Base-by-base conservation (phyloP, 225 moss, liverwort and hornwort genomes). In the Asterella californica region DNA sequence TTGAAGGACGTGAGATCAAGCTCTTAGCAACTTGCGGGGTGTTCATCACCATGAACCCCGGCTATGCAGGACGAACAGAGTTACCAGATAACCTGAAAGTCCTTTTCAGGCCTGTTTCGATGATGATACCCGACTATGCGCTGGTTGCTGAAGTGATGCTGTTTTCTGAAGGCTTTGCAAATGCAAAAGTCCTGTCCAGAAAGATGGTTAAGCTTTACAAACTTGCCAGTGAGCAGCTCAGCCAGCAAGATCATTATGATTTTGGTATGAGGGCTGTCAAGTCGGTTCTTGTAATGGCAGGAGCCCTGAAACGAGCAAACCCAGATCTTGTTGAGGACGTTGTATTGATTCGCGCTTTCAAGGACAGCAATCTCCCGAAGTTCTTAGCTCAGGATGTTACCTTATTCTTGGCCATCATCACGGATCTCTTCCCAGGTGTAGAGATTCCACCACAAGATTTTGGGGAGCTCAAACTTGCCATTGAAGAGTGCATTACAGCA, bases 121-220 rank as follows among this genome's bases (percentile, higher is more conserved):
- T 96, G 95, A 96, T 96, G 95, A 96, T 96, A 55, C 95, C 95
- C 0, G 95, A 96, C 70, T 96, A 96, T 53, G 93, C 95, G 55
- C 82, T 96, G 57, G 95, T 96, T 0, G 95, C 95, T 0, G 93
- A 96, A 84, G 95, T 96, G 0, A 96, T 96, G 95, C 75, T 96
- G 5, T 96, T 96, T 46, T 96, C 95, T 0, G 95, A 96, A 83
- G 95, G 95, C 0, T 96, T 96, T 91, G 96, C 96, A 30, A 96
- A 96, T 91, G 96, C 96, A 1, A 96, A 96, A 78, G 89, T 83
- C 2, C 54, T 96, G 29, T 92, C 96, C 21, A 83, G 92, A 10
- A 96, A 96, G 83, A 96, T 96, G 94, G 94, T 96, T 2, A 96
- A 96, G 75, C 60, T 96, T 9, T 96, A 96, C 76, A 96, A 96